A percentile compares a stretch with the other conserved stretches of the same genome.
Conservation (phyloP, 345 rosid species). For the Gossypium rotundifolium region DNA sequence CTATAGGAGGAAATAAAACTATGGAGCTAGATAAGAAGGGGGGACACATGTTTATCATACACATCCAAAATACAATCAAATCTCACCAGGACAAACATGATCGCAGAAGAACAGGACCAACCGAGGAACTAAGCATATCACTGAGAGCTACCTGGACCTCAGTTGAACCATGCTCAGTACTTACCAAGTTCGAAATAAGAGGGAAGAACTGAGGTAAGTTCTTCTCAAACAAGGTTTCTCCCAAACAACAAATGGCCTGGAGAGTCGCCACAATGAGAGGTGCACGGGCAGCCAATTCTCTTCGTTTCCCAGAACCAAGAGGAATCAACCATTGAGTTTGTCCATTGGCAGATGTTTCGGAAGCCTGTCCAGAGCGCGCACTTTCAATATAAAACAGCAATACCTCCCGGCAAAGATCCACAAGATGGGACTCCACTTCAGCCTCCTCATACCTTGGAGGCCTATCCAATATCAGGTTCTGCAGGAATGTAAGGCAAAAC, state of each 20-base stretch:
- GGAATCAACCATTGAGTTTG: constrained; percentile 67
- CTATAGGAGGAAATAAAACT: not conserved
- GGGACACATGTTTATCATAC: constrained; percentile 19
- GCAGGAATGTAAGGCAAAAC: constrained; percentile 84
- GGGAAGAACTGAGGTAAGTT: constrained; percentile 68
- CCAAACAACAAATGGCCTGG: constrained; percentile 75
- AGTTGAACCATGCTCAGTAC: constrained; percentile 88
- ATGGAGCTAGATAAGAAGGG: not conserved
- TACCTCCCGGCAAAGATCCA: constrained; percentile 66
- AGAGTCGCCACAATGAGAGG: constrained; percentile 61
- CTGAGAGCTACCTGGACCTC: constrained; percentile 92
- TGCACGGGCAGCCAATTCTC: constrained; percentile 76
- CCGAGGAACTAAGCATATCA: constrained; percentile 74
- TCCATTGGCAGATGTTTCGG: constrained; percentile 32
- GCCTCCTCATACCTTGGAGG: constrained; percentile 46
- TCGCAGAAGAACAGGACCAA: constrained; percentile 74
- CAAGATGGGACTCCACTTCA: constrained; percentile 61
- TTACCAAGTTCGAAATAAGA: constrained; percentile 64
- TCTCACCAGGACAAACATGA: constrained; percentile 45
- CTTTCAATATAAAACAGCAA: constrained; percentile 61
- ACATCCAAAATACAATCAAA: constrained; percentile 21
- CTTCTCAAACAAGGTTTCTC: constrained; percentile 66
- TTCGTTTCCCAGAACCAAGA: constrained; percentile 77
- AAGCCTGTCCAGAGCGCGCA: constrained; percentile 34
- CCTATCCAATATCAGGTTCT: constrained; percentile 60